phyloP scores from a whole-genome alignment of 805 yeast species.

The Zygosaccharomyces bailii region DNA sequence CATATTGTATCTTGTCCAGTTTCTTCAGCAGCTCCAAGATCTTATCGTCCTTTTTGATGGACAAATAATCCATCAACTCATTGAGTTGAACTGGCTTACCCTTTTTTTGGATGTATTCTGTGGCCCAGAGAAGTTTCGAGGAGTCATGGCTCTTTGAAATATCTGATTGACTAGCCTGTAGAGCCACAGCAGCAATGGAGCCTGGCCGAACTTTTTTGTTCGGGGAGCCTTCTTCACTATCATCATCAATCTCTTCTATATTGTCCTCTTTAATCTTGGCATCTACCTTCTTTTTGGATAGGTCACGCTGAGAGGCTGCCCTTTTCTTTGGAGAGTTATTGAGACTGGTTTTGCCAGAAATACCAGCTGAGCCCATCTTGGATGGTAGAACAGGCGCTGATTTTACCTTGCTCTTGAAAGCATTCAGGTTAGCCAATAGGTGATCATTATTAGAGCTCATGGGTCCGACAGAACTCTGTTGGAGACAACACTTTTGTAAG shows the following conservation, averaged over 20 bases:
- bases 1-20: slow-evolving; percentile 72
- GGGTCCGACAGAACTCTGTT: neutral
- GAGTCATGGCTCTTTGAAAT: slow-evolving; percentile 54
- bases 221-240: slow-evolving; percentile 24
- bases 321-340: slow-evolving; percentile 19
- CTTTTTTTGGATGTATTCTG: slow-evolving; percentile 72
- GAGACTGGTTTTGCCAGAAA: slow-evolving; percentile 17
- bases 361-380: slow-evolving; percentile 31
- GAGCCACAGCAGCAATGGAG: slow-evolving; percentile 33
- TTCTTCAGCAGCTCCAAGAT: slow-evolving; percentile 68
- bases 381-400: slow-evolving; percentile 52
- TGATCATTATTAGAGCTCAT: slow-evolving; percentile 36
- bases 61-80: slow-evolving; percentile 65
- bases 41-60: slow-evolving; percentile 53
- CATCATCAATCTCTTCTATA: slow-evolving; percentile 23
- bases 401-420: slow-evolving; percentile 59
- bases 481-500: neutral
- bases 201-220: slow-evolving; percentile 34
- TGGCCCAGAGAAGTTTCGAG: slow-evolving; percentile 85
- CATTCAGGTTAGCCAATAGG: slow-evolving; percentile 56
- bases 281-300: slow-evolving; percentile 4
- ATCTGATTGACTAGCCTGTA: slow-evolving; percentile 30
- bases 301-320: slow-evolving; percentile 11
- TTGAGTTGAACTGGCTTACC: slow-evolving; percentile 67
- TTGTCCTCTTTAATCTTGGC: slow-evolving; percentile 10